Conservation (phyloP, 805 yeast genomes). For the Metschnikowia colocasiae region DNA sequence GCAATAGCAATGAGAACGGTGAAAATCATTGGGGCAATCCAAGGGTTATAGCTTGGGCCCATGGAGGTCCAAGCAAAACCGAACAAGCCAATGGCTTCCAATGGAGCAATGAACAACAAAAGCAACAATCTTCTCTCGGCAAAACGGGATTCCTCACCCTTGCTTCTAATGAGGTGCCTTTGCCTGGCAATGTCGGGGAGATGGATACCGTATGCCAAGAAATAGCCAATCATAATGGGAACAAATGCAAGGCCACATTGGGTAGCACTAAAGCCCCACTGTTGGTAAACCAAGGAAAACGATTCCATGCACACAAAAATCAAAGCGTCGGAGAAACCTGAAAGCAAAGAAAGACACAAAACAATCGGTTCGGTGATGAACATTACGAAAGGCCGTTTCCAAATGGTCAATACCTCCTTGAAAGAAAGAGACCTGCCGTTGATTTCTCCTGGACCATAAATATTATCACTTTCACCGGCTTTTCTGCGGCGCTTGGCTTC, state of each 20-base stretch:
- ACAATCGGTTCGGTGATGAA: conserved; percentile 38
- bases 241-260: conserved; percentile 32
- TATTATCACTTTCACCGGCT: conserved; percentile 28
- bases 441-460: conserved; percentile 36
- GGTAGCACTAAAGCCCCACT: conserved; percentile 33
- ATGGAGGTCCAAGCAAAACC: conserved; percentile 42
- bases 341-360: conserved; percentile 33
- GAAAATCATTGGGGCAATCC: conserved; percentile 42
- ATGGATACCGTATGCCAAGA: conserved; percentile 33
- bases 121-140: conserved; percentile 30
- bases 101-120: conserved; percentile 35
- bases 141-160: conserved; percentile 25
- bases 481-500: conserved; percentile 36
- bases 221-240: conserved; percentile 33
- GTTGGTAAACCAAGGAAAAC: conserved; percentile 29
- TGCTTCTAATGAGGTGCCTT: conserved; percentile 18
- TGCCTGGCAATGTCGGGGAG: conserved; percentile 34
- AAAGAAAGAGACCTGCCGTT: conserved; percentile 17
- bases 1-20: conserved; percentile 37
- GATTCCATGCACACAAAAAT: conserved; percentile 40
- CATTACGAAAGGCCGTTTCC: conserved; percentile 41
- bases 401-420: conserved; percentile 26
- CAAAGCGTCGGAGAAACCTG: conserved; percentile 41
- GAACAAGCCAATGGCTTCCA: conserved; percentile 37
- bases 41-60: conserved; percentile 36